A percentile compares a stretch with the other conserved stretches of the same genome.
These are phyloP conservation scores for Vickermania spadyakhi DNA, from an alignment of 208 protist species.

Conservation along the genomic window DNA sequence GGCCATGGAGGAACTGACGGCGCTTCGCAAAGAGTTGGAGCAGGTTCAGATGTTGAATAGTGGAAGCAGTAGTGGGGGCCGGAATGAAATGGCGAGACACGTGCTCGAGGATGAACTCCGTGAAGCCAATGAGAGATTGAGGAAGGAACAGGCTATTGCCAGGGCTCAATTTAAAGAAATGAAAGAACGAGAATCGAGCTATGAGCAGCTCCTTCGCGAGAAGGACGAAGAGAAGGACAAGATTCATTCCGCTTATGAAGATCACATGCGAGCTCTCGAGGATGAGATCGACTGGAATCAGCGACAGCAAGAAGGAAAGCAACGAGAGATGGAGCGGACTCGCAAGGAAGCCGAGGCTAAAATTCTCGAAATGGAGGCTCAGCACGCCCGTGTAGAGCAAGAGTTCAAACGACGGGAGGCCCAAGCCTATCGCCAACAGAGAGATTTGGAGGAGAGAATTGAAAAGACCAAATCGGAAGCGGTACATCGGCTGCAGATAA, in stretches of 20 bases:
- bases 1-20: constrained; percentile 56
- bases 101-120: constrained; percentile 38
- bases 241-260: constrained; percentile 25
- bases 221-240: constrained; percentile 46
- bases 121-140: constrained; percentile 35
- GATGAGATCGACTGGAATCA: constrained; percentile 33
- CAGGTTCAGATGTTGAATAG: constrained; percentile 28
- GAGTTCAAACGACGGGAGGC: constrained; percentile 35
- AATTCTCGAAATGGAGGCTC: constrained; percentile 42
- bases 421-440: constrained; percentile 28
- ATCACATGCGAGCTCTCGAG: constrained; percentile 57
- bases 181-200: constrained; percentile 45
- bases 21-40: constrained; percentile 32
- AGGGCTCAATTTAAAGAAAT: constrained; percentile 25
- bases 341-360: constrained; percentile 20
- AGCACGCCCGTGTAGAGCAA: constrained; percentile 29
- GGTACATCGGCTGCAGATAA: constrained; percentile 34
- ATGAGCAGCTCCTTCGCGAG: constrained; percentile 30
- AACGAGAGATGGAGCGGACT: constrained; percentile 32
- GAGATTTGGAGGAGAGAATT: constrained; percentile 37
- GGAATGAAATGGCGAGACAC: not conserved
- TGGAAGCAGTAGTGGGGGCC: constrained; percentile 11
- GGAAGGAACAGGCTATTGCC: constrained; percentile 39
- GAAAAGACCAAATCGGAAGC: constrained; percentile 25
- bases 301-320: constrained; percentile 28